Conservation (phyloP, 2,329 filamentous ascomycete genomes). For the Hymenoscyphus infarciens region DNA sequence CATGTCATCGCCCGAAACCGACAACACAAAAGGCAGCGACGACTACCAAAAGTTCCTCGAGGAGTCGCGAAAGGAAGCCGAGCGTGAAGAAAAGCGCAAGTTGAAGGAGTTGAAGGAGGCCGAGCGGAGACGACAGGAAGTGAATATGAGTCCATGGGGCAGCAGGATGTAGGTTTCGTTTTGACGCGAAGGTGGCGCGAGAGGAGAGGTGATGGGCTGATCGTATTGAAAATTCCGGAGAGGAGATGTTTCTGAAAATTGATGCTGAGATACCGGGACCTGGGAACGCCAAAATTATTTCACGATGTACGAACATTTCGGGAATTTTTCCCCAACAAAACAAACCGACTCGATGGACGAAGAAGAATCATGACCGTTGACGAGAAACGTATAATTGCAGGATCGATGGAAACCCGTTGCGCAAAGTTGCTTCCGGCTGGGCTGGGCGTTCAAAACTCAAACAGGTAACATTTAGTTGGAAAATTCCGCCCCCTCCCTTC, state of each 20-base stretch:
- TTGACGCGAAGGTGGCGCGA: background rate
- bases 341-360: background rate
- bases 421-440: background rate
- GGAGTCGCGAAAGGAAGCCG: conserved; percentile 20
- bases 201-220: background rate
- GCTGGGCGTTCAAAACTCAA: background rate
- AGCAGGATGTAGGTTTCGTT: conserved; percentile 19
- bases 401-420: background rate
- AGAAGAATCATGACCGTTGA: background rate
- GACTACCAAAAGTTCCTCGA: conserved; percentile 27
- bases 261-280: background rate
- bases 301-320: background rate
- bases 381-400: background rate
- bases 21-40: background rate
- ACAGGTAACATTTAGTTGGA: background rate
- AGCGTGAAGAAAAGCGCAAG: conserved; percentile 20
- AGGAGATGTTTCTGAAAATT: background rate
- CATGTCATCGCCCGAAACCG: conserved; percentile 4
- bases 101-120: conserved; percentile 38
- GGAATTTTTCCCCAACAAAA: background rate
- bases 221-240: background rate
- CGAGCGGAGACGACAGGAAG: conserved; percentile 41
- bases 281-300: conserved; percentile 2
- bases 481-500: background rate
- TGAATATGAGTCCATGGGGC: conserved; percentile 38